These are phyloP conservation scores for Syncephalastrum monosporum DNA, from an alignment of 371 early-diverging fungal genomes.

Conservation along the genomic window DNA sequence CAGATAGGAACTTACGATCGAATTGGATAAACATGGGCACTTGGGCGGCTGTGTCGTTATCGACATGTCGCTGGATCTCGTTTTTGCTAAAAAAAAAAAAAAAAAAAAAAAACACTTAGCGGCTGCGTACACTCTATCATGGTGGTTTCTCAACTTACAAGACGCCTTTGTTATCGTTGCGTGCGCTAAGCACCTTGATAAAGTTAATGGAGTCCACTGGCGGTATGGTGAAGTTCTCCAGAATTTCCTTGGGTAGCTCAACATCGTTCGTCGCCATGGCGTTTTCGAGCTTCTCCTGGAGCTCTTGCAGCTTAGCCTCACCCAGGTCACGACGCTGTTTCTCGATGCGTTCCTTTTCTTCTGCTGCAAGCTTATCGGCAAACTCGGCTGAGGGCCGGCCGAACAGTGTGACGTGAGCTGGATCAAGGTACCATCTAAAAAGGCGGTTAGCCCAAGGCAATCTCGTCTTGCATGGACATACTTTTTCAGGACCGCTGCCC, in stretches of 20 bases:
- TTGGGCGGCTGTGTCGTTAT: slow-evolving; percentile 44
- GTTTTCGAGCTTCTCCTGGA: slow-evolving; percentile 51
- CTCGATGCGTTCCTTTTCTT: slow-evolving; percentile 58
- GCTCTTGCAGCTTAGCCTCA: slow-evolving; percentile 44
- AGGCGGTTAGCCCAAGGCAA: not conserved
- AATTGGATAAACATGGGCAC: slow-evolving; percentile 65
- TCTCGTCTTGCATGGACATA: slow-evolving; percentile 16
- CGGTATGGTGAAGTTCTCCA: slow-evolving; percentile 61
- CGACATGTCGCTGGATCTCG: slow-evolving; percentile 51
- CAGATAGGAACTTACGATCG: slow-evolving; percentile 48
- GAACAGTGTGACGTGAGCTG: slow-evolving; percentile 52
- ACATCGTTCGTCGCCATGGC: slow-evolving; percentile 57
- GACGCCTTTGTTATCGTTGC: slow-evolving; percentile 34
- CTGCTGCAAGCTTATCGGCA: slow-evolving; percentile 52
- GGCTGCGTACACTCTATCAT: not conserved
- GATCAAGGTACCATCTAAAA: slow-evolving; percentile 52
- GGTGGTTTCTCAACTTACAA: slow-evolving; percentile 36
- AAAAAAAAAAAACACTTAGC: slow-evolving; percentile 1
- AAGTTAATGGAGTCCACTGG: slow-evolving; percentile 58
- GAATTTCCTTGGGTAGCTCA: slow-evolving; percentile 55
- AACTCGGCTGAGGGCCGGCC: slow-evolving; percentile 65
- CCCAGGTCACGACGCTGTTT: slow-evolving; percentile 57
- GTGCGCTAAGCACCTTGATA: slow-evolving; percentile 60
- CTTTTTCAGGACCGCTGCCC: slow-evolving; percentile 56
- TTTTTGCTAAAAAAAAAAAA: slow-evolving; percentile 36